phyloP scores from a whole-genome alignment of 345 rosid species.

The Iberis pinnata region DNA sequence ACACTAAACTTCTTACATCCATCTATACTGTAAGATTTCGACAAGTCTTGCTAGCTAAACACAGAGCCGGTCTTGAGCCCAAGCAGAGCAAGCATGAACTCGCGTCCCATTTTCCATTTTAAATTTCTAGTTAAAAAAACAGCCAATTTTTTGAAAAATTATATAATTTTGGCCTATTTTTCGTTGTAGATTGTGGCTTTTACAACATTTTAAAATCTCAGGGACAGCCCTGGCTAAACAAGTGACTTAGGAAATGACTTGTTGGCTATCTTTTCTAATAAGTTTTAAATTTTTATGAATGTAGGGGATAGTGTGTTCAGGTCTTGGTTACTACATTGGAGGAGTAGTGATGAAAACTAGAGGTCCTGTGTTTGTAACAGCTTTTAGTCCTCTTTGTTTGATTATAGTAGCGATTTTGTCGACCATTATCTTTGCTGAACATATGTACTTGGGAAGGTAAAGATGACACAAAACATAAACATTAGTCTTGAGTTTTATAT shows the following conservation, averaged over 20 bases:
- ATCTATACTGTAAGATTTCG: constrained; percentile 47
- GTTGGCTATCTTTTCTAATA: background rate
- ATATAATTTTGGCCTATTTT: no score
- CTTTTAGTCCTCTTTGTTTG: constrained; percentile 67
- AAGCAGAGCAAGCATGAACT: no score
- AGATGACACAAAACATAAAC: background rate
- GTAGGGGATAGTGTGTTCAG: constrained; percentile 69
- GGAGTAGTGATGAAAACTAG: constrained; percentile 58
- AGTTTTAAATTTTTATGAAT: constrained; percentile 1
- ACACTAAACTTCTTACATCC: constrained; percentile 51
- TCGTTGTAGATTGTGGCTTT: no score
- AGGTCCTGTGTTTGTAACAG: constrained; percentile 77
- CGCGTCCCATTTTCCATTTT: no score
- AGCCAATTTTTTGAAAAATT: no score
- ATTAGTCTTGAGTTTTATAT: background rate
- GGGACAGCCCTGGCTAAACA: no score
- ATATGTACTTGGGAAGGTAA: constrained; percentile 69
- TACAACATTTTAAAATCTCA: no score
- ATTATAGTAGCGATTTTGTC: constrained; percentile 60
- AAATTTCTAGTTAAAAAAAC: no score
- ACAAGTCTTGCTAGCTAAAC: no score
- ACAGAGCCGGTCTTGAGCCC: no score
- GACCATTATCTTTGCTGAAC: constrained; percentile 54
- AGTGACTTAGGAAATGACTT: background rate
- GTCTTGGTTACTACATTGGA: constrained; percentile 58